Evolutionary conservation across 2,329 filamentous ascomycete species (phyloP).

Genomic region (Fusarium irregulare): DNA sequence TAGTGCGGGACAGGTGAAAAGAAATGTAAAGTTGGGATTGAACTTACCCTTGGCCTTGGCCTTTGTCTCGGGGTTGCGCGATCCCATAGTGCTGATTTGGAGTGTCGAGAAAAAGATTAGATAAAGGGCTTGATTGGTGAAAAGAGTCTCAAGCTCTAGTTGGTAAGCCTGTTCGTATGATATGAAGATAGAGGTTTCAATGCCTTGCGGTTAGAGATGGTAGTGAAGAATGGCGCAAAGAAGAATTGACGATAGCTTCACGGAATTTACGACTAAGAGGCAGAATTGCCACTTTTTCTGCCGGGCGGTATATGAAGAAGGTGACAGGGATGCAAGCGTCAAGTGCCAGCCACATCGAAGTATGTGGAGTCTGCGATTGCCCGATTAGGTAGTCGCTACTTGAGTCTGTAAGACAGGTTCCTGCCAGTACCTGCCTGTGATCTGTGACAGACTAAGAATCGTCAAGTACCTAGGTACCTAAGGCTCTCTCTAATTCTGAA

Average conservation of each 20-base stretch:
- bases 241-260: conserved; percentile 37
- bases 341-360: background rate
- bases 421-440: background rate
- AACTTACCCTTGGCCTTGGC: conserved; percentile 31
- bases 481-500: background rate
- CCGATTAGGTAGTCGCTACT: conserved; percentile 37
- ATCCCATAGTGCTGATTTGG: conserved; percentile 15
- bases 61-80: conserved; percentile 34
- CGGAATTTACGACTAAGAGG: conserved; percentile 3
- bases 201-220: conserved; percentile 6
- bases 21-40: background rate
- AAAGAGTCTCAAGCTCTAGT: no score
- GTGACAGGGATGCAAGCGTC: conserved; percentile 1
- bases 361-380: conserved; percentile 28
- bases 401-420: background rate
- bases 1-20: background rate
- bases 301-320: conserved; percentile 46
- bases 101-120: conserved; percentile 3
- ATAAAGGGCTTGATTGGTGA: background rate
- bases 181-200: background rate
- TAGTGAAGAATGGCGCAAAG: conserved; percentile 16
- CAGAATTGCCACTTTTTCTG: conserved; percentile 46
- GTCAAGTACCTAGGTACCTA: background rate
- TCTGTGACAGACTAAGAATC: background rate
- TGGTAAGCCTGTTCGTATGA: background rate